Evolutionary conservation across 2,329 filamentous ascomycete species (phyloP).

Genomic region (Pseudogymnoascus sp.): DNA sequence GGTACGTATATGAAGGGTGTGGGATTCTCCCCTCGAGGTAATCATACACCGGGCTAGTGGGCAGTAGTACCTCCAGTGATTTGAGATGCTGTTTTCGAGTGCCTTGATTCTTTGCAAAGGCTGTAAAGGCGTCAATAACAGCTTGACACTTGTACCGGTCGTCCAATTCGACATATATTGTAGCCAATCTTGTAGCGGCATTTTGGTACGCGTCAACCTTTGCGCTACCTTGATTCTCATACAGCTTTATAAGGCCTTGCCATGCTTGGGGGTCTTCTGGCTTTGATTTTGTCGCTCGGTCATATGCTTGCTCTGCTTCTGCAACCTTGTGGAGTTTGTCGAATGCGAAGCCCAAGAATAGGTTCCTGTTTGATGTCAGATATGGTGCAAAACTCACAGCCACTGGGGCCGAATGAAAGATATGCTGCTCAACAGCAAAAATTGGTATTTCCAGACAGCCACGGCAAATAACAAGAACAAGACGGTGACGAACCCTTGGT

Average conservation of each 20-base stretch:
- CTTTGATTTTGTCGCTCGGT: slow-evolving; percentile 61
- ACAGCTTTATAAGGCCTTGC: slow-evolving; percentile 82
- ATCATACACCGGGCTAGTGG: slow-evolving; percentile 70
- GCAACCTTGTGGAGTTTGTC: slow-evolving; percentile 66
- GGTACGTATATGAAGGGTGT: slow-evolving; percentile 71
- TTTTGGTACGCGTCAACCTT: slow-evolving; percentile 67
- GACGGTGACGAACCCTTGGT: slow-evolving; percentile 57
- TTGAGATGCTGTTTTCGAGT: slow-evolving; percentile 65
- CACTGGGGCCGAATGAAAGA: not conserved
- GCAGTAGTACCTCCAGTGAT: slow-evolving; percentile 68
- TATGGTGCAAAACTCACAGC: not conserved
- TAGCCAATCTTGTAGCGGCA: slow-evolving; percentile 63
- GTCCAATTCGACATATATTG: slow-evolving; percentile 61
- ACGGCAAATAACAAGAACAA: not conserved
- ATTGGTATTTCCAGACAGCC: not conserved
- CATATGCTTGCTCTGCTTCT: slow-evolving; percentile 70
- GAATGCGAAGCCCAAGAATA: slow-evolving; percentile 80
- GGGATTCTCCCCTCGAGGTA: slow-evolving; percentile 77
- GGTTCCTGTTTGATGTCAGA: slow-evolving; percentile 41
- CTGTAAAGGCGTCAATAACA: slow-evolving; percentile 70
- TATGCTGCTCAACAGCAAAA: not conserved
- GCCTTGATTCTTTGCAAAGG: slow-evolving; percentile 64
- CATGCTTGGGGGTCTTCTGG: slow-evolving; percentile 74
- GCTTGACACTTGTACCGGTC: slow-evolving; percentile 55
- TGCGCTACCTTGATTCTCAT: slow-evolving; percentile 63